phyloP scores from a whole-genome alignment of 352 stramenopile species.

The Phytophthora macrochlamydospora region DNA sequence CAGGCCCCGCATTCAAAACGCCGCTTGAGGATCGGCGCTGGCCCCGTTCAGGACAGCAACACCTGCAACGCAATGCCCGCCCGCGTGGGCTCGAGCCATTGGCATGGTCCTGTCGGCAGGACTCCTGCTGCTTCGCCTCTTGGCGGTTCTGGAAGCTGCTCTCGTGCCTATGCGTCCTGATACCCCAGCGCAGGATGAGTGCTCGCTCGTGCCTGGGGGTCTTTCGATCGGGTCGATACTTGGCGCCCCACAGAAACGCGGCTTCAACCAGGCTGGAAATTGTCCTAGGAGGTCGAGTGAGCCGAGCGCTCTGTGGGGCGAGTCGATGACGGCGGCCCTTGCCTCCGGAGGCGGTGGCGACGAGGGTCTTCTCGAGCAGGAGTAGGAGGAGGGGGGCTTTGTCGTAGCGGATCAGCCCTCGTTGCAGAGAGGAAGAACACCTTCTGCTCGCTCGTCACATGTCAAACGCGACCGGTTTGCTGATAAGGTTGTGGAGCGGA shows the following conservation, averaged over 20 bases:
- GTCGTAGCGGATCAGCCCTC: too few relatives aligned
- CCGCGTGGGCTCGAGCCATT: background rate
- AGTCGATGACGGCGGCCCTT: too few relatives aligned
- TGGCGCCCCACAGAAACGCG: background rate
- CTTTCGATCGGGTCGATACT: background rate
- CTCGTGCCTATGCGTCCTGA: background rate
- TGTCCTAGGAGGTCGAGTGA: too few relatives aligned
- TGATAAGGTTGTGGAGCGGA: too few relatives aligned
- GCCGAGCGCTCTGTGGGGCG: too few relatives aligned
- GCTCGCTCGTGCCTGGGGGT: background rate
- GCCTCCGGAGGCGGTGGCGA: too few relatives aligned
- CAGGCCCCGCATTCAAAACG: background rate
- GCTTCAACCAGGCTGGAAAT: background rate
- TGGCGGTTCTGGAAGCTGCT: background rate
- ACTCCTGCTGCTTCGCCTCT: background rate
- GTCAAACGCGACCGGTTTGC: too few relatives aligned
- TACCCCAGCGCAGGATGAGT: background rate
- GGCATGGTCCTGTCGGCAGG: background rate
- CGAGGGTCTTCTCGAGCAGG: too few relatives aligned
- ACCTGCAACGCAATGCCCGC: conserved; percentile 15
- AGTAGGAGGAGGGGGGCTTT: too few relatives aligned
- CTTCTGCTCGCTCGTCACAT: too few relatives aligned
- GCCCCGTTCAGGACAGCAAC: conserved; percentile 1
- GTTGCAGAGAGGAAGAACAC: too few relatives aligned
- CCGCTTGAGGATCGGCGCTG: conserved; percentile 23